Base-by-base conservation (phyloP, 768 basidiomycete species). In the Panellus pusillus region DNA sequence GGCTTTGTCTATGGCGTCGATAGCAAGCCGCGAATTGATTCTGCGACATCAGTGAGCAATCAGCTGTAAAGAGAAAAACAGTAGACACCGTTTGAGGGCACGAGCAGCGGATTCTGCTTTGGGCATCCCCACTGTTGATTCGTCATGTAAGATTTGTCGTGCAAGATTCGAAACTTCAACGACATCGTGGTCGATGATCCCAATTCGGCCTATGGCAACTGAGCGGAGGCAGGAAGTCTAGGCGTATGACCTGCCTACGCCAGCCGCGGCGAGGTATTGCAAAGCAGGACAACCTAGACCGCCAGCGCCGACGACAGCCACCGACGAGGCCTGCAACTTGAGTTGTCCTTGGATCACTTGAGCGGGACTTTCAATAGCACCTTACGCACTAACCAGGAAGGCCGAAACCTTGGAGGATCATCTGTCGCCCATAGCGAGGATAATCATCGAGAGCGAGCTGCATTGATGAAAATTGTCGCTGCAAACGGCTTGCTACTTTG, bases 261-360 rank as follows among this genome's bases (percentile, higher is more conserved):
- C 97, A 13, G 92, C 89, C 7, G 93, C 91, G 4, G 84, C 92
- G 11, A 99, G 82, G 69, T 98, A 97, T 65, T 97, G 93, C 42
- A 99, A 76, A 37, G 91, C 92, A 43, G 97, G 94, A 68, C 97
- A 98, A 11, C 97, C 97, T 12, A 99, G 78, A 9, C 97, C 97
- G 0, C 97, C 97, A 14, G 95, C 97, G 24, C 97, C 97, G 4
- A 98, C 82, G 4, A 98, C 92, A 14, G 85, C 84, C 2, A 95
- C 85, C 2, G 86, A 84, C 0, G 93, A 82, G 8, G 74, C 63
- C 54, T 84, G 84, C 9, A 99, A 74, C 67, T 86, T 92, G 38
- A 93, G 68, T 68, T 98, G 96, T 17, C 90, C 96, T 95, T 62
- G 15, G 44, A 31, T 46, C 19, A 7, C 36, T 57, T 62, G 29